phyloP scores from a whole-genome alignment of 495 filamentous ascomycete species.

The Penicillium soppii region DNA sequence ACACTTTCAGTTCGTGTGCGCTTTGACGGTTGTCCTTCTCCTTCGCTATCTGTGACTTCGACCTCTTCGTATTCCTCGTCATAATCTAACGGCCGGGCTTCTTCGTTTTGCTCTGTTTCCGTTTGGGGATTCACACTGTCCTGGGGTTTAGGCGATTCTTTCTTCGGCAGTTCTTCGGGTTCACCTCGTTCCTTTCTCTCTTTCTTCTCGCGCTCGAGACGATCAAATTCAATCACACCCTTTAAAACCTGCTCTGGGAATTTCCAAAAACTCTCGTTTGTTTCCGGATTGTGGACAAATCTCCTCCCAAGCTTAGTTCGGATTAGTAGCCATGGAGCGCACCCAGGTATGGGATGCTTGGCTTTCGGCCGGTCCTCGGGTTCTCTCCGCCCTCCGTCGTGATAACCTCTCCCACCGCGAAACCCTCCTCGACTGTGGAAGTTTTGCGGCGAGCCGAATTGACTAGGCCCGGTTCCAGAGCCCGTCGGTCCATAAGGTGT shows the following conservation, averaged over 20 bases:
- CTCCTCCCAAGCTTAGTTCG: conserved; percentile 83
- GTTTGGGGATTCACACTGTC: conserved; percentile 3
- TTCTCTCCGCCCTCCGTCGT: conserved; percentile 56
- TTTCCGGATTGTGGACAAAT: conserved; percentile 83
- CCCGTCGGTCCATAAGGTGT: conserved; percentile 40
- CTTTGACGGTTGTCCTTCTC: conserved; percentile 57
- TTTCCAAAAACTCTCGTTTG: conserved; percentile 89
- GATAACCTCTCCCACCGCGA: conserved; percentile 50
- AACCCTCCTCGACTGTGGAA: conserved; percentile 37
- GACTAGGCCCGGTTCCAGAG: conserved; percentile 15
- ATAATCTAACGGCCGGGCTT: conserved; percentile 32
- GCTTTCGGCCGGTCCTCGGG: conserved; percentile 78
- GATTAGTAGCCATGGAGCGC: conserved; percentile 88
- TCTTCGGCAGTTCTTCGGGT: conserved; percentile 23
- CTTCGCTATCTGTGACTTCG: conserved; percentile 75
- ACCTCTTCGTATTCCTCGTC: conserved; percentile 84
- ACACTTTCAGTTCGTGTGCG: conserved; percentile 63
- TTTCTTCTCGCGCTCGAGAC: conserved; percentile 49
- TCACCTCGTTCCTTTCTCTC: conserved; percentile 43
- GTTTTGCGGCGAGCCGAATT: conserved; percentile 19
- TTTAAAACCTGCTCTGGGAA: conserved; percentile 81
- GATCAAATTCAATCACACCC: conserved; percentile 72
- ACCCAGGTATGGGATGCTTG: conserved; percentile 74
- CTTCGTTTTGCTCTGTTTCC: neutral
- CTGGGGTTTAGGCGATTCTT: conserved; percentile 3